Base-by-base conservation (phyloP, 352 stramenopile species). In the Phytophthora europaea region DNA sequence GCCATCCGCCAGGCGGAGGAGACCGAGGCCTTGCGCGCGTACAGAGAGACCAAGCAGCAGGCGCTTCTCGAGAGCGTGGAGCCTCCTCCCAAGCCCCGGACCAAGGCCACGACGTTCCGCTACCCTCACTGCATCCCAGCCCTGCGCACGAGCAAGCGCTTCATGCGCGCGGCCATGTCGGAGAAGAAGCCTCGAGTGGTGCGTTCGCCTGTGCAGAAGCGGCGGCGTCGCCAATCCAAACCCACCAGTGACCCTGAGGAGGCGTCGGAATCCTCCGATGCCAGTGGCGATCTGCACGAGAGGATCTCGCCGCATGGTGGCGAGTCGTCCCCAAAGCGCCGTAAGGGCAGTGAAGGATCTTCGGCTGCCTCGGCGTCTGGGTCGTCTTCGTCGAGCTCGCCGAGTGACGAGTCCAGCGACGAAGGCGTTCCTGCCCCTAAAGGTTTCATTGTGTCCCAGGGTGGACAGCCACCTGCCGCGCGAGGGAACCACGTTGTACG, bases 101-200 rank as follows among this genome's bases (percentile, higher is more conserved):
- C 47, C 38, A 76, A 74, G 36, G 23, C 56, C 31, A 65, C 62
- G 6, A 76, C 56, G 20, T 80, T 77, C 43, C 73, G 73, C 48
- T 80, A 77, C 40, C n/a, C 22, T 10, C 73, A 73, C 34, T 80
- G 73, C 60, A 66, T 77, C 36, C 60, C 70, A 43, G 52, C 72
- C 7, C 43, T 80, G 31, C 73, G 68, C 31, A 73, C 54, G 26
- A 80, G 73, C 45, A 76, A 52, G 28, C 73, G 69, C 43, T 80
- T 77, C 48, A 80, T 80, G 73, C 73, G 64, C 18, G 66, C 73
- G n/a, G 73, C 60, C 47, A 53, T 73, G 26, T 65, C 69, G n/a
- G 69, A 77, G 55, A 73, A 73, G 58, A 80, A 69, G 34, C 53
- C 48, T 26, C 48, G 48, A 26, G 61, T 54, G 60, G 40, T 43